Evolutionary conservation across 306 rosid species (phyloP).

Genomic region (Glycine latifolia): DNA sequence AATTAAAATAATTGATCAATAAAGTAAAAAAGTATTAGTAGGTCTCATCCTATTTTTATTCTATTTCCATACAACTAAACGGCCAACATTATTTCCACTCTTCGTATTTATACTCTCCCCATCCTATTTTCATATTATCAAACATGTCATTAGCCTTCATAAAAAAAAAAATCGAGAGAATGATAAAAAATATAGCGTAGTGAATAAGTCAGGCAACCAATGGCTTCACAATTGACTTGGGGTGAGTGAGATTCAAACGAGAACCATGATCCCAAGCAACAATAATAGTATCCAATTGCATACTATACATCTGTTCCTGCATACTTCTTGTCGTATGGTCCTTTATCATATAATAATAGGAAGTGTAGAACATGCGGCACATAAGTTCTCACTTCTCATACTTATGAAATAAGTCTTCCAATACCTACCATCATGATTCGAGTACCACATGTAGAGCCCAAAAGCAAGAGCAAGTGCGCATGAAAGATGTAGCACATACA

Average conservation of each 20-base stretch:
- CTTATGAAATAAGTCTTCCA: conserved; percentile 11
- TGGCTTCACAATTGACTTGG: neutral
- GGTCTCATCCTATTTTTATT: too few relatives aligned
- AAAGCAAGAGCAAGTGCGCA: neutral
- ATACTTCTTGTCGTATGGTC: neutral
- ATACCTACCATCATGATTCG: neutral
- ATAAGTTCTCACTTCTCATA: neutral
- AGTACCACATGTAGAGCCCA: neutral
- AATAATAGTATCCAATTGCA: too few relatives aligned
- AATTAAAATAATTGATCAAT: too few relatives aligned
- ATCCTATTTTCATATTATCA: too few relatives aligned
- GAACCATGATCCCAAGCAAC: neutral
- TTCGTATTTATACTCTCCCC: too few relatives aligned
- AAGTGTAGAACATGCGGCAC: neutral
- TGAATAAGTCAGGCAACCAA: neutral
- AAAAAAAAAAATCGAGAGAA: neutral
- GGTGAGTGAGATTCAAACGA: conserved; percentile 8
- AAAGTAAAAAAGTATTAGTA: too few relatives aligned
- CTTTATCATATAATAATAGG: neutral
- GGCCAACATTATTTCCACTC: too few relatives aligned
- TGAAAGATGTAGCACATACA: neutral
- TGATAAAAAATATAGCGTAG: neutral
- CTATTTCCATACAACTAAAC: too few relatives aligned
- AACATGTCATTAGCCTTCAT: too few relatives aligned
- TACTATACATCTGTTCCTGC: neutral